Conservation (phyloP, 2,329 filamentous ascomycete species). For the Colletotrichum tropicale region DNA sequence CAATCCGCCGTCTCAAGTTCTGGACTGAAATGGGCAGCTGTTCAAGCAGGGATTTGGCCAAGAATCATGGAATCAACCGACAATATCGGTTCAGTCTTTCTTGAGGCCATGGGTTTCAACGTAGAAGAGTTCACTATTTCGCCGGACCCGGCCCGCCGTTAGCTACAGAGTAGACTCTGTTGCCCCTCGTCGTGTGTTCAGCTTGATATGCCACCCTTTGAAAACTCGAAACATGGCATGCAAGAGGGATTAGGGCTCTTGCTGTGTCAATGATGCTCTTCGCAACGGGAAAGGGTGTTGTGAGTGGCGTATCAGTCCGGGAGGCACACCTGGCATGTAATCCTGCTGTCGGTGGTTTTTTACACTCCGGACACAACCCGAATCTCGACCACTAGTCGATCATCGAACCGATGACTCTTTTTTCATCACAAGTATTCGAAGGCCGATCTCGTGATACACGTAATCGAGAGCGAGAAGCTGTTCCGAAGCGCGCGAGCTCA, state of each 20-base stretch:
- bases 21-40: too few species aligned
- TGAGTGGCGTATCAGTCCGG: background rate
- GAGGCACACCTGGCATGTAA: background rate
- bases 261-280: background rate
- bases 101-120: too few species aligned
- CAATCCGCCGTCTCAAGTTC: too few species aligned
- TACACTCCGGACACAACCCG: background rate
- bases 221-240: background rate
- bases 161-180: too few species aligned
- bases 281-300: background rate
- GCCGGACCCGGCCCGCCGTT: too few species aligned
- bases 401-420: background rate
- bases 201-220: background rate
- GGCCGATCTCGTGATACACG: background rate
- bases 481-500: background rate
- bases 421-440: too few species aligned
- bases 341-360: background rate
- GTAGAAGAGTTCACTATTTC: too few species aligned
- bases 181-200: background rate
- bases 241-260: background rate
- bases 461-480: background rate
- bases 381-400: background rate
- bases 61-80: too few species aligned
- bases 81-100: too few species aligned
- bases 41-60: too few species aligned